Evolutionary conservation across 305 asterid species (phyloP).

Genomic region (Fraxinus dipetala): DNA sequence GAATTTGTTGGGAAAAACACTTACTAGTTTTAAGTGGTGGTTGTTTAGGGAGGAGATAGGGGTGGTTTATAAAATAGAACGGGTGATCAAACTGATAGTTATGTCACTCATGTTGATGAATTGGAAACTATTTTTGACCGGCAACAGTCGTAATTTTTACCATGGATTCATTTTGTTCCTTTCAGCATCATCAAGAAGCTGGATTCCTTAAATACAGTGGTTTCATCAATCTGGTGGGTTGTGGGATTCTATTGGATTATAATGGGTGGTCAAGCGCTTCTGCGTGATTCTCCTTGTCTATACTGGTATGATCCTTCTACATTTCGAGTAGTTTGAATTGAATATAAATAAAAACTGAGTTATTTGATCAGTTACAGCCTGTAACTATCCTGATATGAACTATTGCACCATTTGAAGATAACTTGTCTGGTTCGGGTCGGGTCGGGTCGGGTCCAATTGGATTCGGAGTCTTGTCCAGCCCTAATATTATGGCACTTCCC

Average conservation of each 20-base stretch:
- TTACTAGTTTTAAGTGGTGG: not conserved
- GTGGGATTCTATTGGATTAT: constrained; percentile 82
- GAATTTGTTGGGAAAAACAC: not conserved
- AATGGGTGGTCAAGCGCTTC: constrained; percentile 69
- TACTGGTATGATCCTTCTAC: constrained; percentile 56
- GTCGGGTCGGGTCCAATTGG: too few species aligned
- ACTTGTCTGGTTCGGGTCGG: too few species aligned
- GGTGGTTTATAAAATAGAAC: not conserved
- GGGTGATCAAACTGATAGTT: not conserved
- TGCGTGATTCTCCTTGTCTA: constrained; percentile 72
- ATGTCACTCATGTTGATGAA: not conserved
- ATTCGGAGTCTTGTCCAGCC: too few species aligned
- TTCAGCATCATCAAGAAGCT: constrained; percentile 63
- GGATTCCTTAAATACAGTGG: constrained; percentile 58
- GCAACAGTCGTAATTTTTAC: not conserved
- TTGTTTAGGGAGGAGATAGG: not conserved
- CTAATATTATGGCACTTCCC: constrained; percentile 54
- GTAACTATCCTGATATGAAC: not conserved
- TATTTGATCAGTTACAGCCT: not conserved
- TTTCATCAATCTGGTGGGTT: constrained; percentile 86
- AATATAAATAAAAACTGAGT: not conserved
- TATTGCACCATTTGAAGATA: not conserved
- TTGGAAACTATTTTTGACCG: not conserved
- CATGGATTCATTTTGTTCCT: not conserved
- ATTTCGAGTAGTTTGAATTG: not conserved